Conservation (phyloP, 2,329 filamentous ascomycete genomes). For the Alternaria brassicicola region DNA sequence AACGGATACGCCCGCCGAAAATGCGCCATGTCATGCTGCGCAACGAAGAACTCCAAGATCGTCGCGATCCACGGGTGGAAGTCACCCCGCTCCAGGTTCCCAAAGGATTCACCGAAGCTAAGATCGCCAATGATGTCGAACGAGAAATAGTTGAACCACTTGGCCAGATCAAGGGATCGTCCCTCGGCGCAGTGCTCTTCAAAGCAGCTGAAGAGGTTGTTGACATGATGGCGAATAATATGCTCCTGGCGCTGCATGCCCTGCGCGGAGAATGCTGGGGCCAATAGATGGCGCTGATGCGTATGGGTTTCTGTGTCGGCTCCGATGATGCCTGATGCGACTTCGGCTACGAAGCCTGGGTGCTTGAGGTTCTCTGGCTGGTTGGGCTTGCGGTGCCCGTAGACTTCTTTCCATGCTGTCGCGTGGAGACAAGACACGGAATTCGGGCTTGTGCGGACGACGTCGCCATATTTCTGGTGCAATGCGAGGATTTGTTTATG, state of each 20-base stretch:
- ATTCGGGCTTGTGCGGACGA: constrained; percentile 25
- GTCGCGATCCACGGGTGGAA: constrained; percentile 29
- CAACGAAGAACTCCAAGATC: constrained; percentile 23
- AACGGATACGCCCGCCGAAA: constrained; percentile 2
- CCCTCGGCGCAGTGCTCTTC: constrained; percentile 1
- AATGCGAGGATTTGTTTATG: constrained; percentile 9
- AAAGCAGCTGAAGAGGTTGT: constrained; percentile 3
- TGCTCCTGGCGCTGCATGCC: constrained; percentile 12
- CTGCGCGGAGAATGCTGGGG: constrained; percentile 3
- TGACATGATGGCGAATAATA: constrained; percentile 2
- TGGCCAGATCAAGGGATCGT: constrained; percentile 11
- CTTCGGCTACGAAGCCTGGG: constrained; percentile 11
- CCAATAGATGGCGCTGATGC: constrained; percentile 4
- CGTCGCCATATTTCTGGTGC: constrained; percentile 22
- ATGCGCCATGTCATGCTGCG: constrained; percentile 10
- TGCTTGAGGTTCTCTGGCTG: constrained; percentile 11
- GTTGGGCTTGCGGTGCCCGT: constrained; percentile 7
- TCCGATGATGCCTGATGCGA: constrained; percentile 7
- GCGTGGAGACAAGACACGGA: constrained; percentile 12
- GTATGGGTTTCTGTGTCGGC: constrained; percentile 5
- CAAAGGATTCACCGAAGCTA: constrained; percentile 57
- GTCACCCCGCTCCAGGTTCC: constrained; percentile 18
- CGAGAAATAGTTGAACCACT: constrained; percentile 25
- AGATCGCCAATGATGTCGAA: constrained; percentile 50
- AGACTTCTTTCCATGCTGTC: constrained; percentile 13